Evolutionary conservation across 768 basidiomycete species (phyloP).

Genomic region (Tubosaeta brunneosetosa): DNA sequence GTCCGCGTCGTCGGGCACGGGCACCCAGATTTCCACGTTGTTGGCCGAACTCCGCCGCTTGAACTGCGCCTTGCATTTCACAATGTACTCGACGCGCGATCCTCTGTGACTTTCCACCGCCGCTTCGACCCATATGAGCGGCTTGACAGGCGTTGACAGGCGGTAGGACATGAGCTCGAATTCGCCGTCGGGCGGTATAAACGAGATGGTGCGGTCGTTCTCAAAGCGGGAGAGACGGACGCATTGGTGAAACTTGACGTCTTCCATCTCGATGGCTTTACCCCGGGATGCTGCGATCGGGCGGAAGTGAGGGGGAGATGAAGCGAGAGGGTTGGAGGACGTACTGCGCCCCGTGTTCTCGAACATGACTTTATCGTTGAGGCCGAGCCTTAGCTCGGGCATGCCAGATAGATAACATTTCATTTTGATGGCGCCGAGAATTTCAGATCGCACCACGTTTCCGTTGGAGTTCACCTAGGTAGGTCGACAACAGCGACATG

Average conservation of each 20-base stretch:
- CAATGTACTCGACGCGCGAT: conserved; percentile 92
- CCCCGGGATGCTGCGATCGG: conserved; percentile 50
- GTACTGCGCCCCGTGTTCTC: conserved; percentile 92
- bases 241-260: conserved; percentile 99
- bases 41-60: conserved; percentile 95
- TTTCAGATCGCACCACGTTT: conserved; percentile 95
- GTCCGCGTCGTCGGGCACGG: conserved; percentile 98
- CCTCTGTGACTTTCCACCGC: conserved; percentile 92
- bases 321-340: conserved; percentile 25
- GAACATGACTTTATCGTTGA: conserved; percentile 99
- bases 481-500: background rate
- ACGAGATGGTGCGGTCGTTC: conserved; percentile 97
- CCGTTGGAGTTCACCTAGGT: conserved; percentile 93
- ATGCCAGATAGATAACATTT: conserved; percentile 99
- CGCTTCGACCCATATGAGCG: conserved; percentile 92
- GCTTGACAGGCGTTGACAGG: conserved; percentile 94
- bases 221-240: conserved; percentile 96
- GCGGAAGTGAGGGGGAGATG: background rate
- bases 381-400: conserved; percentile 91
- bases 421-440: conserved; percentile 99
- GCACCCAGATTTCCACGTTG: conserved; percentile 97
- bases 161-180: conserved; percentile 99
- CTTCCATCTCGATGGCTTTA: conserved; percentile 99
- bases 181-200: conserved; percentile 98
- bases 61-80: conserved; percentile 95